Evolutionary conservation across 2,329 filamentous ascomycete species (phyloP).

Genomic region (Bipolaris gigantea): DNA sequence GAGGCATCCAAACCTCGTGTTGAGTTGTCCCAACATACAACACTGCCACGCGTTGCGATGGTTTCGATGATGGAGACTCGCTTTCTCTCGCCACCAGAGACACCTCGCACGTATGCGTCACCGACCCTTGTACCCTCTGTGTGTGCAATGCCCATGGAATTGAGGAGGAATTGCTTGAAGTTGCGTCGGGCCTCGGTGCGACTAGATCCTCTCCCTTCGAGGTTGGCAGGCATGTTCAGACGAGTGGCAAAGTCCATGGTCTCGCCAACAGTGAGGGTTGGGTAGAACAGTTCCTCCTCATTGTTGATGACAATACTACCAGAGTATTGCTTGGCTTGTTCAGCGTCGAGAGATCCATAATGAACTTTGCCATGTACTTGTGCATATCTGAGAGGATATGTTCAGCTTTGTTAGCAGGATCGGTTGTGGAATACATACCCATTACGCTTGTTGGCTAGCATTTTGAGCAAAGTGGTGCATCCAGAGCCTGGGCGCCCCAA

Average conservation of each 20-base stretch:
- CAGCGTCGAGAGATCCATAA: constrained; percentile 60
- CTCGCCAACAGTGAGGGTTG: constrained; percentile 54
- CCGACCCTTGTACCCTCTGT: constrained; percentile 68
- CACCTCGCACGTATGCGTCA: constrained; percentile 66
- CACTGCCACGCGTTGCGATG: constrained; percentile 59
- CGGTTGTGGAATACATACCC: constrained; percentile 55
- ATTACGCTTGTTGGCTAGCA: constrained; percentile 52
- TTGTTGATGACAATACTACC: constrained; percentile 72
- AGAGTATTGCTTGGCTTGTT: constrained; percentile 76
- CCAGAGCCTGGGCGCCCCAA: constrained; percentile 62
- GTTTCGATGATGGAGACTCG: constrained; percentile 70
- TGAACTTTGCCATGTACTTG: constrained; percentile 66
- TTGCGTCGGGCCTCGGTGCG: constrained; percentile 53
- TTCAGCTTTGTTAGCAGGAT: constrained; percentile 39
- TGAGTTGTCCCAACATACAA: constrained; percentile 56
- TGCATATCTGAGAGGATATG: constrained; percentile 37
- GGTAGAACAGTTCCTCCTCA: constrained; percentile 58
- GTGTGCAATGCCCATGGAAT: constrained; percentile 49
- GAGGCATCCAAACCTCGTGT: constrained; percentile 42
- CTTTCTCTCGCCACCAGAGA: constrained; percentile 70
- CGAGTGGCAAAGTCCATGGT: constrained; percentile 60
- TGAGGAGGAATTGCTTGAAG: constrained; percentile 58
- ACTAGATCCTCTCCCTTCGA: constrained; percentile 51
- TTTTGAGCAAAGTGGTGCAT: constrained; percentile 66
- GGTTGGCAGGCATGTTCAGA: constrained; percentile 60